These are phyloP conservation scores for Flaveria trinervia DNA, from an alignment of 129 eudicot species.

Conservation along the genomic window DNA sequence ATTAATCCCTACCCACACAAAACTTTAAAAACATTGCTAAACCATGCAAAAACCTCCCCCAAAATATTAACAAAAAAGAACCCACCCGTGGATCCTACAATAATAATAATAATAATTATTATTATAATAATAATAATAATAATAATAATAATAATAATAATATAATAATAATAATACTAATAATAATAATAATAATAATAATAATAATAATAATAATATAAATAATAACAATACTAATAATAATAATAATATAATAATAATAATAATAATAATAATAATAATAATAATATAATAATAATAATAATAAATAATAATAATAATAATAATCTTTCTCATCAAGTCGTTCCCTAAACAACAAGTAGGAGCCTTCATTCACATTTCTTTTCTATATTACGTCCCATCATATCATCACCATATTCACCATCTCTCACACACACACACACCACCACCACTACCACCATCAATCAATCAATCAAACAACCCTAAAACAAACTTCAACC, in stretches of 20 bases:
- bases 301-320: conserved; percentile 25
- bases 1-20: no score
- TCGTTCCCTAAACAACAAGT: conserved; percentile 16
- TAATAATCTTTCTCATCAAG: conserved; percentile 4
- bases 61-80: neutral
- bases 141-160: no score
- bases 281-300: conserved; percentile 1
- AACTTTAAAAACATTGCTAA: no score
- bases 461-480: conserved; percentile 13
- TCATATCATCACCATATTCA: conserved; percentile 34
- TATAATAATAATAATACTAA: no score
- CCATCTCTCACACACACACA: conserved; percentile 15
- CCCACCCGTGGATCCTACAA: conserved; percentile 37
- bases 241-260: no score
- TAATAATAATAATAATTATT: conserved; percentile 13
- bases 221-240: no score
- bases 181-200: no score
- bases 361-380: conserved; percentile 46
- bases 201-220: no score
- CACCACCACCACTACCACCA: conserved; percentile 13
- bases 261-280: no score
- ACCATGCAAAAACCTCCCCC: no score
- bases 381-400: conserved; percentile 48
- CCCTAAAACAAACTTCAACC: conserved; percentile 12
- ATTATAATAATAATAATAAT: no score